Evolutionary conservation across 371 early-diverging fungal genomes (phyloP).

Genomic region (Mucor irregularis): DNA sequence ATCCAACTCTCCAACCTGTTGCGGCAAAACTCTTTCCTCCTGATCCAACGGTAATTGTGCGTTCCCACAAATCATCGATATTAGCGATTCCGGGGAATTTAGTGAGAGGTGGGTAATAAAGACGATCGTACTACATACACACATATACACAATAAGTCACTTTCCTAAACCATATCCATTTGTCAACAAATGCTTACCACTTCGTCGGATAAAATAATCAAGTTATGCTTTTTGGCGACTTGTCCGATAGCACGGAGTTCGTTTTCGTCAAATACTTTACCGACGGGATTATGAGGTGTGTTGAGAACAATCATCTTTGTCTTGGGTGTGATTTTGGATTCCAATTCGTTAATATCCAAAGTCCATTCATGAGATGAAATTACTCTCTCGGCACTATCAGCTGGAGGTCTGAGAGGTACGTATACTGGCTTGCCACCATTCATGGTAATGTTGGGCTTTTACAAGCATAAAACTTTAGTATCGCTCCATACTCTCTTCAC

Average conservation of each 20-base stretch:
- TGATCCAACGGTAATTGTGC: conserved; percentile 93
- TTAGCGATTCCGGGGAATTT: conserved; percentile 80
- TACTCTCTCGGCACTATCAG: conserved; percentile 44
- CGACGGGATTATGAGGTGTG: conserved; percentile 96
- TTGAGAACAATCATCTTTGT: conserved; percentile 93
- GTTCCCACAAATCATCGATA: conserved; percentile 84
- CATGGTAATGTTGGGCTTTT: conserved; percentile 79
- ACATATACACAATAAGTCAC: not conserved
- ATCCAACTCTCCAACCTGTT: conserved; percentile 97
- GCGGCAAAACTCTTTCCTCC: conserved; percentile 94
- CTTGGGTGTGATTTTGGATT: conserved; percentile 71
- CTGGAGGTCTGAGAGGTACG: conserved; percentile 74
- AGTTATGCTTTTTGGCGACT: conserved; percentile 79
- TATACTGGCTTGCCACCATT: conserved; percentile 87
- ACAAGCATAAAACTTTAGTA: not conserved
- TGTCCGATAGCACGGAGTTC: conserved; percentile 82
- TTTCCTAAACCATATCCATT: not conserved
- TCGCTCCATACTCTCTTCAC: no score
- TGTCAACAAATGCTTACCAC: conserved; percentile 63
- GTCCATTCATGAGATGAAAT: conserved; percentile 79
- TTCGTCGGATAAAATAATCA: conserved; percentile 92
- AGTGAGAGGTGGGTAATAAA: conserved; percentile 71
- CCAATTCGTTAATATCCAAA: conserved; percentile 82
- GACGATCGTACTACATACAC: conserved; percentile 76
- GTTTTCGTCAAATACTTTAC: conserved; percentile 79